Percentiles rank a stretch among this genome's conserved stretches.
Evolutionary conservation across 2,329 filamentous ascomycete genomes (phyloP).

Genomic region (Ascocoryne sarcoides): DNA sequence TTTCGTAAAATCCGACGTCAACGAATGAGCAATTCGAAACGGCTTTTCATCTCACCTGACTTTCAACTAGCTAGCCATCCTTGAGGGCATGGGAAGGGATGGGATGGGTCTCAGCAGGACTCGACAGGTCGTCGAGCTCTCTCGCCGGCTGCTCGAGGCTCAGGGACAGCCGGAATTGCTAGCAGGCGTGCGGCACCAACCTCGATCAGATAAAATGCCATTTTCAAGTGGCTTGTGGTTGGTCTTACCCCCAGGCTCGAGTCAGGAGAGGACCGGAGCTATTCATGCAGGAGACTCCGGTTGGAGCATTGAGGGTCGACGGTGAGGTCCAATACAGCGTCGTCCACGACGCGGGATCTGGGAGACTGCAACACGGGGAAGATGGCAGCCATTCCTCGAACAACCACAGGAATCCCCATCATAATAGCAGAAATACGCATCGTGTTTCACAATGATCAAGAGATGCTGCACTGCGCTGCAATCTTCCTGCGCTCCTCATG

Average conservation of each 20-base stretch:
- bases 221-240: conserved; percentile 14
- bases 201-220: conserved; percentile 7
- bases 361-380: conserved; percentile 17
- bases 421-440: conserved; percentile 13
- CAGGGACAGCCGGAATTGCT: conserved; percentile 15
- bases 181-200: conserved; percentile 12
- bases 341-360: conserved; percentile 8
- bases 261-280: conserved; percentile 20
- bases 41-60: conserved; percentile 19
- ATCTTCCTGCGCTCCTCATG: conserved; percentile 12
- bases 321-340: conserved; percentile 21
- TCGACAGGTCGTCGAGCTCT: conserved; percentile 23
- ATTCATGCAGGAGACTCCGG: conserved; percentile 28
- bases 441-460: conserved; percentile 16
- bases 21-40: conserved; percentile 17
- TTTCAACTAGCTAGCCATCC: conserved; percentile 15
- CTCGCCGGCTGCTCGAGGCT: conserved; percentile 16
- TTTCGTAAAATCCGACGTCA: conserved; percentile 15
- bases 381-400: neutral
- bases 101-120: conserved; percentile 7
- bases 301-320: conserved; percentile 18
- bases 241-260: conserved; percentile 21
- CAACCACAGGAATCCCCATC: neutral
- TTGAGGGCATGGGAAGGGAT: no score
- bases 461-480: conserved; percentile 12